Percentiles rank a stretch among this genome's conserved stretches.
phyloP scores from a whole-genome alignment of 176 grass and related monocot species.

The Pontederia paniculata region DNA sequence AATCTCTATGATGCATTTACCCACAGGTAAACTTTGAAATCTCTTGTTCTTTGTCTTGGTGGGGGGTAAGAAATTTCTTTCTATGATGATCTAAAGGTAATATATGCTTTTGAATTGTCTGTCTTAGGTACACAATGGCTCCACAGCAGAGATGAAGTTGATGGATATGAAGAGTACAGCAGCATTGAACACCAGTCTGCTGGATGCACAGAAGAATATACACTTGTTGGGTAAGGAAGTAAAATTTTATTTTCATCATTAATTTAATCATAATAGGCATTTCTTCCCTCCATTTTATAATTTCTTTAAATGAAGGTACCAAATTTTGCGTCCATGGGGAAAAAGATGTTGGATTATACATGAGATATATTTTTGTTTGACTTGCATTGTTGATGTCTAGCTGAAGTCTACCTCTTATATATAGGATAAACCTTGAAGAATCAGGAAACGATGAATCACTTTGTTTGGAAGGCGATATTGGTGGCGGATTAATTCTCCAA shows the following conservation, averaged over 20 bases:
- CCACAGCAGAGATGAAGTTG: slow-evolving; percentile 74
- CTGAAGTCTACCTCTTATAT: not conserved
- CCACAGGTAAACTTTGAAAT: slow-evolving; percentile 49
- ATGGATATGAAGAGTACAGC: slow-evolving; percentile 92
- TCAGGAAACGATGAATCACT: slow-evolving; percentile 70
- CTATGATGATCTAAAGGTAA: not conserved
- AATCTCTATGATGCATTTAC: slow-evolving; percentile 81
- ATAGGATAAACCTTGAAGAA: slow-evolving; percentile 59
- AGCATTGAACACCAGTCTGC: slow-evolving; percentile 82
- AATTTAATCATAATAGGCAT: not conserved
- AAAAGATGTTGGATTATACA: too few species aligned
- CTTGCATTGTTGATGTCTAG: not conserved
- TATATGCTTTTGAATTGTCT: slow-evolving; percentile 3
- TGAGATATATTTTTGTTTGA: too few species aligned
- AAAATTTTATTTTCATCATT: too few species aligned
- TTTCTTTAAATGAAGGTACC: too few species aligned
- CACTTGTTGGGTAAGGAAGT: too few species aligned
- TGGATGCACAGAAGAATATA: slow-evolving; percentile 89
- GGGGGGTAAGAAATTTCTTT: too few species aligned
- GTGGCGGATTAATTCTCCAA: slow-evolving; percentile 65
- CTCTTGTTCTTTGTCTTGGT: not conserved
- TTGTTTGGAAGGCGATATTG: slow-evolving; percentile 92
- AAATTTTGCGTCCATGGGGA: too few species aligned
- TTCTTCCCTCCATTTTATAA: too few species aligned
- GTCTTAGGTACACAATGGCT: slow-evolving; percentile 76